These are phyloP conservation scores for Erucastrum elatum DNA, from an alignment of 345 rosid genomes.

Conservation along the genomic window DNA sequence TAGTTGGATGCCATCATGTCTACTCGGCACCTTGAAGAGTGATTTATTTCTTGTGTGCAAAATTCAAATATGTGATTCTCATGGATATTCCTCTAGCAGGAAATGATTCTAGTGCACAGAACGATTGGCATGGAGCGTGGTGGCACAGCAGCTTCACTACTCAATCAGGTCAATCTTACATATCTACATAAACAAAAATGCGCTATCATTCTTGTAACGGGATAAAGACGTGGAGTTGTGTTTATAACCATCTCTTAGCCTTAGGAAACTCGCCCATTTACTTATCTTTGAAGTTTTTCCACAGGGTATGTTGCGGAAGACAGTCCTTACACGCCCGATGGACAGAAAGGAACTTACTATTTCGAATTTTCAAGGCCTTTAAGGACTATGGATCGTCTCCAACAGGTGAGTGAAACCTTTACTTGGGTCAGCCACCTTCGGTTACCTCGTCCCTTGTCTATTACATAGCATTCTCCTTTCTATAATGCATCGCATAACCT, in stretches of 20 bases:
- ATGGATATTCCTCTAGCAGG: conserved; percentile 46
- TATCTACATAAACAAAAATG: conserved; percentile 8
- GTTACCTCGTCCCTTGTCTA: background rate
- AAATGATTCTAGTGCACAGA: conserved; percentile 87
- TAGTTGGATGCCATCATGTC: conserved; percentile 9
- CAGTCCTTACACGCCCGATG: conserved; percentile 73
- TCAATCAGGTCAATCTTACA: conserved; percentile 56
- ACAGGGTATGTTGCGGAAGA: conserved; percentile 85
- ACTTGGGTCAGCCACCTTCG: background rate
- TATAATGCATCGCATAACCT: background rate
- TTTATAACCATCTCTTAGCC: background rate
- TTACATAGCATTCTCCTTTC: background rate
- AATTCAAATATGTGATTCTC: conserved; percentile 3
- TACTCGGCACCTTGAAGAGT: conserved; percentile 16
- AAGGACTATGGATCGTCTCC: conserved; percentile 87
- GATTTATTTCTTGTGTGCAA: background rate
- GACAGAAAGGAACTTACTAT: conserved; percentile 72
- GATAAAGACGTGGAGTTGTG: no score
- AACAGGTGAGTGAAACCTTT: conserved; percentile 62
- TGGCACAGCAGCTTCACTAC: conserved; percentile 80
- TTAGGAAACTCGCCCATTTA: conserved; percentile 11
- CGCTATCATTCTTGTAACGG: conserved; percentile 8
- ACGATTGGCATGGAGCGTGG: conserved; percentile 98
- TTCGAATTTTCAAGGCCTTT: conserved; percentile 92
- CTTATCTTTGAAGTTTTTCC: conserved; percentile 2